Evolutionary conservation across 169 alveolate genomes (phyloP), one percentile per base, ranked within the genome.

Genomic region (Cryptosporidium muris): DNA sequence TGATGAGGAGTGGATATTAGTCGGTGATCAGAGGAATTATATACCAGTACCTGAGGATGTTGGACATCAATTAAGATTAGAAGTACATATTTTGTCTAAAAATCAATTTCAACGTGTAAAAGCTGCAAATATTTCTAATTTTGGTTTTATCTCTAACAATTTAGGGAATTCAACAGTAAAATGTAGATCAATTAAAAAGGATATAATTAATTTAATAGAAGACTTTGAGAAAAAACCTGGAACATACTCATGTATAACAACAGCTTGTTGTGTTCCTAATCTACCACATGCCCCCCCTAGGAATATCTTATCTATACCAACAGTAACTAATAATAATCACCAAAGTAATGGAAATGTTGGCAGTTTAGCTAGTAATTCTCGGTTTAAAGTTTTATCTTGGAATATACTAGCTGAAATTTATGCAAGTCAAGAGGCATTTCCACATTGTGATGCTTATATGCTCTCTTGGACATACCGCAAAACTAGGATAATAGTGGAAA

Each of bases 401-500:
- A 91, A 90, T 63, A 81, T 90, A 12, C 63, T 91, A 54, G 93
- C 95, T 5, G 95, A 92, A 62, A 88, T 92, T 4, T 92, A 92
- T 56, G 94, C 94, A 51, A 92, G 94, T 2, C 88, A 89, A 34
- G 91, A 89, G 40, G 93, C 88, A 11, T 92, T 90, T 80, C 93
- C 95, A 16, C 92, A 92, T 66, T 92, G 95, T 53, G 94, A 91
- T 81, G 92, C 92, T 16, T 92, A 90, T 66, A 92, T 92, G 89
- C 65, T 92, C 8, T 89, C 93, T 38, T 92, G 95, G 95, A 81
- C 91, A 48, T 92, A 90, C 66, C 82, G 95, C 48, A 89, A 90
- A 63, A 90, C 91, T 37, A 81, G 91, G 68, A 92, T 92, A 45
- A 89, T 92, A 63, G 89, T 91, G 82, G 94, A 91, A 62, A 91